A percentile compares a stretch with the other conserved stretches of the same genome.
phyloP scores from a whole-genome alignment of 2,329 filamentous ascomycete species.

The Harringtonia lauricola region DNA sequence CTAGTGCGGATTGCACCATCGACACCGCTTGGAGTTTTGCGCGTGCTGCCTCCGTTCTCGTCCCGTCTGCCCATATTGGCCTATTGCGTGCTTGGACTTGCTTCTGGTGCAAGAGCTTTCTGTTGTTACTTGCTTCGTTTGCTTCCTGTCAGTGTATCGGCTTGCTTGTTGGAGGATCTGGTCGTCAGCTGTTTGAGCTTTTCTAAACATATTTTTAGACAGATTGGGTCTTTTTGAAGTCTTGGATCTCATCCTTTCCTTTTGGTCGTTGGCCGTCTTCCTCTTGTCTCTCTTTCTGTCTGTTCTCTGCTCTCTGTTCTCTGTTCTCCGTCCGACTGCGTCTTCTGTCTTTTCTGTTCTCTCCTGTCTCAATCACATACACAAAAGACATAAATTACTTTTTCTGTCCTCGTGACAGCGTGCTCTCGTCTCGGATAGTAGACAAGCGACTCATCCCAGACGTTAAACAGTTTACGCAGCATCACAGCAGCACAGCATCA shows the following conservation, averaged over 20 bases:
- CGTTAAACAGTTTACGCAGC: neutral
- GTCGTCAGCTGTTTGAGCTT: neutral
- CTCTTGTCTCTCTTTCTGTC: neutral
- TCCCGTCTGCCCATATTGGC: too few species aligned
- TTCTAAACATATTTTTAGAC: too few species aligned
- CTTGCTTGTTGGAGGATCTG: neutral
- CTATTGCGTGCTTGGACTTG: slow-evolving; percentile 7
- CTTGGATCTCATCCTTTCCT: neutral
- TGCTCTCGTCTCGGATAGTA: slow-evolving; percentile 3
- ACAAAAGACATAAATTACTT: slow-evolving; percentile 3
- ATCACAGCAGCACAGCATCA: too few species aligned
- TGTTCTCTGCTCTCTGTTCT: neutral
- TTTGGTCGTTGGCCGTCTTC: neutral
- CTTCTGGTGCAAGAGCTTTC: slow-evolving; percentile 8
- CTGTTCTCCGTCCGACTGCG: neutral
- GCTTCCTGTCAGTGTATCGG: neutral
- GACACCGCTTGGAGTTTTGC: neutral
- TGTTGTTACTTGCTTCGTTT: neutral
- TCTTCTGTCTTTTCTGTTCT: neutral
- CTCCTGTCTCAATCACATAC: neutral
- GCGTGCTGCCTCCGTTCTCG: slow-evolving; percentile 2
- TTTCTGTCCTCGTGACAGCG: slow-evolving; percentile 10
- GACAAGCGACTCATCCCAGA: neutral
- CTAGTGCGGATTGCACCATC: slow-evolving; percentile 5
- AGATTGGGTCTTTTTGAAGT: too few species aligned